Percentiles rank a stretch among this genome's conserved stretches.
These are phyloP conservation scores for Jamesozyma lodderae DNA, from an alignment of 805 yeast genomes.

Conservation along the genomic window DNA sequence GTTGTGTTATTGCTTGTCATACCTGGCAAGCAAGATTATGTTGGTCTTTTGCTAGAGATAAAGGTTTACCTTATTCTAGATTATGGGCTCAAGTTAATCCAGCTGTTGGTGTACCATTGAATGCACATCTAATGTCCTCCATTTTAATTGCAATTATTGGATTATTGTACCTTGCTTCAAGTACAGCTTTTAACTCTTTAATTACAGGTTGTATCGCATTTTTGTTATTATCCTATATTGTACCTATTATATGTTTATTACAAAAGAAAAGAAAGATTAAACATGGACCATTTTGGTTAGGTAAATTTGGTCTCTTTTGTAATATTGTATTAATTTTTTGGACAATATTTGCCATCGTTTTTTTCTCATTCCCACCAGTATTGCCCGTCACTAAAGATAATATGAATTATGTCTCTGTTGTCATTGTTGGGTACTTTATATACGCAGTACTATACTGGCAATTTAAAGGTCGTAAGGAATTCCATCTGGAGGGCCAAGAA, in stretches of 20 bases:
- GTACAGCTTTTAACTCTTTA: slow-evolving; percentile 60
- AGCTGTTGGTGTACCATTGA: slow-evolving; percentile 47
- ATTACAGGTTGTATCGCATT: slow-evolving; percentile 56
- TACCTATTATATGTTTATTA: slow-evolving; percentile 47
- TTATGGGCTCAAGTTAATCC: slow-evolving; percentile 46
- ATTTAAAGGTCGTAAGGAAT: slow-evolving; percentile 30
- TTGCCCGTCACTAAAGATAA: slow-evolving; percentile 52
- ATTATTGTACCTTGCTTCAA: slow-evolving; percentile 53
- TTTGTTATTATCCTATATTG: slow-evolving; percentile 47
- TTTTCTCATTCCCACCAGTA: slow-evolving; percentile 55
- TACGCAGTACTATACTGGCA: slow-evolving; percentile 48
- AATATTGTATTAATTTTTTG: slow-evolving; percentile 46
- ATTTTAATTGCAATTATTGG: slow-evolving; percentile 46
- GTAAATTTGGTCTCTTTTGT: slow-evolving; percentile 42
- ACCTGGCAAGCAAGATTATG: slow-evolving; percentile 66
- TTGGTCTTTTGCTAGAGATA: slow-evolving; percentile 68
- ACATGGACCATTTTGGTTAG: slow-evolving; percentile 64
- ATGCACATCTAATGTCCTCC: slow-evolving; percentile 54
- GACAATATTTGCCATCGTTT: slow-evolving; percentile 50
- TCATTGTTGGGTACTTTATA: slow-evolving; percentile 38
- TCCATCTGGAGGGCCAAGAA: slow-evolving; percentile 14
- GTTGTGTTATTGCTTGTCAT: slow-evolving; percentile 56
- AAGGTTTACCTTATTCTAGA: slow-evolving; percentile 53
- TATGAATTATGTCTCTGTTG: slow-evolving; percentile 63
- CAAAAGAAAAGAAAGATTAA: slow-evolving; percentile 34